These are phyloP conservation scores for Fusarium clavum DNA, from an alignment of 2,329 filamentous ascomycete genomes.

Conservation along the genomic window DNA sequence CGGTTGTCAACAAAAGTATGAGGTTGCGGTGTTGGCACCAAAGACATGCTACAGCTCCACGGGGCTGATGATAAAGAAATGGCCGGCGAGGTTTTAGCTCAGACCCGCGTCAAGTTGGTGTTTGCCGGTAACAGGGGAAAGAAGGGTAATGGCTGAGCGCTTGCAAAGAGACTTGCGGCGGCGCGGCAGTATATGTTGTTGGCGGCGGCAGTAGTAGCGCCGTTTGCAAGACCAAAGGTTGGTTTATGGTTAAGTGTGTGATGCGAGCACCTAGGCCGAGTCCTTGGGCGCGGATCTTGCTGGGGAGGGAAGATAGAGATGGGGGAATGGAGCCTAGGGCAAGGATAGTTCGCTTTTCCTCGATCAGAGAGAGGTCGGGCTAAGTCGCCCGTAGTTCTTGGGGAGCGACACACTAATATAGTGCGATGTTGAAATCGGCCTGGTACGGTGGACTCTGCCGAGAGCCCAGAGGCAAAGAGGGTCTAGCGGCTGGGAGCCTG, in stretches of 20 bases:
- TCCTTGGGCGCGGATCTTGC: conserved; percentile 51
- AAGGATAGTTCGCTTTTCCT: conserved; percentile 49
- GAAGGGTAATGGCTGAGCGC: conserved; percentile 47
- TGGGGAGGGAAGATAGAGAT: conserved; percentile 44
- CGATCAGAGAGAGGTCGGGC: conserved; percentile 49
- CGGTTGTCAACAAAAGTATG: conserved; percentile 48
- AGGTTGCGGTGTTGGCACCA: conserved; percentile 52
- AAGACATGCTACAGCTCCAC: conserved; percentile 52
- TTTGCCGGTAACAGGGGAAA: conserved; percentile 46
- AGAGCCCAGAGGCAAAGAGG: conserved; percentile 50
- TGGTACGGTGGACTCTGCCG: conserved; percentile 50
- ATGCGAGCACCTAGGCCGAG: conserved; percentile 50
- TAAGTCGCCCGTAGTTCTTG: conserved; percentile 50
- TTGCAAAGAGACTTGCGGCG: conserved; percentile 49
- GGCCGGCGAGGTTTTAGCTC: conserved; percentile 50
- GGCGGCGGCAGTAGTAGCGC: conserved; percentile 52
- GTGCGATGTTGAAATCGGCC: conserved; percentile 51
- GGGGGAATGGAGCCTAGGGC: conserved; percentile 46
- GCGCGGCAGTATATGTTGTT: conserved; percentile 53
- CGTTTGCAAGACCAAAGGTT: conserved; percentile 47
- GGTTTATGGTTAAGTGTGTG: conserved; percentile 50
- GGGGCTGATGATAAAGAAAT: conserved; percentile 46
- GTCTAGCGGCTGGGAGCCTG: conserved; percentile 51
- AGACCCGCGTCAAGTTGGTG: conserved; percentile 50
- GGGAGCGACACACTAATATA: conserved; percentile 57